A percentile compares a stretch with the other conserved stretches of the same genome.
phyloP scores from a whole-genome alignment of 176 grass and related monocot genomes.

The Eragrostis nindensis region DNA sequence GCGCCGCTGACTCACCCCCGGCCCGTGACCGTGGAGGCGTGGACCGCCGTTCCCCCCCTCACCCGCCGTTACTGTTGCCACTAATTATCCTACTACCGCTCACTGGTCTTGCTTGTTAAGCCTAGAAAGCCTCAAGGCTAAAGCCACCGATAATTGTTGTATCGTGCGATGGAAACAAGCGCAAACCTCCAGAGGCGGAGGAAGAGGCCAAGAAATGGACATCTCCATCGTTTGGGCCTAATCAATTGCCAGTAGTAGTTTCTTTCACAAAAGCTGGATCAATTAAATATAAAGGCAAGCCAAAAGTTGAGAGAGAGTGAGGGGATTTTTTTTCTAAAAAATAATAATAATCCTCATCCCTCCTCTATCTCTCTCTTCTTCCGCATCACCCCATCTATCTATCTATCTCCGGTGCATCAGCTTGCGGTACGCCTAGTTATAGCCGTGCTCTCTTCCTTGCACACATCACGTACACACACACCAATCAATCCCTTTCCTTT shows the following conservation, averaged over 20 bases:
- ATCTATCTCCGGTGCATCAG: slow-evolving; percentile 35
- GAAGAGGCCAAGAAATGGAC: slow-evolving; percentile 44
- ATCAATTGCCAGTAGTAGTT: slow-evolving; percentile 36
- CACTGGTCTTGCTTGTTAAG: not conserved
- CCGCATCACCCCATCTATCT: no score
- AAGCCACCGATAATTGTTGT: slow-evolving; percentile 18
- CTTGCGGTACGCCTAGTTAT: slow-evolving; percentile 24
- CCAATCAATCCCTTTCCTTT: not conserved
- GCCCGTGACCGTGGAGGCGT: slow-evolving; percentile 28
- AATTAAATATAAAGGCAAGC: slow-evolving; percentile 43
- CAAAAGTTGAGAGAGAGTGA: slow-evolving; percentile 28
- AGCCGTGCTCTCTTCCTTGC: not conserved
- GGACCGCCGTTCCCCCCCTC: slow-evolving; percentile 22
- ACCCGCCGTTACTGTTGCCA: slow-evolving; percentile 3
- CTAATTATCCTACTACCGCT: not conserved
- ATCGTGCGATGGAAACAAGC: slow-evolving; percentile 27
- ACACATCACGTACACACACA: not conserved
- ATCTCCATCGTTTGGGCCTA: slow-evolving; percentile 45
- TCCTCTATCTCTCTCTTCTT: slow-evolving; percentile 22
- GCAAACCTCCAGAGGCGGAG: slow-evolving; percentile 3
- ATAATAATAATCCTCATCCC: slow-evolving; percentile 25
- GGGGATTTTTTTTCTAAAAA: not conserved
- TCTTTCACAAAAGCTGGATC: slow-evolving; percentile 46
- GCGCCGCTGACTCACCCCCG: slow-evolving; percentile 50
- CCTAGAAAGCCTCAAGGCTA: not conserved